phyloP scores from a whole-genome alignment of 768 basidiomycete species.

The Pluteus cervinus region DNA sequence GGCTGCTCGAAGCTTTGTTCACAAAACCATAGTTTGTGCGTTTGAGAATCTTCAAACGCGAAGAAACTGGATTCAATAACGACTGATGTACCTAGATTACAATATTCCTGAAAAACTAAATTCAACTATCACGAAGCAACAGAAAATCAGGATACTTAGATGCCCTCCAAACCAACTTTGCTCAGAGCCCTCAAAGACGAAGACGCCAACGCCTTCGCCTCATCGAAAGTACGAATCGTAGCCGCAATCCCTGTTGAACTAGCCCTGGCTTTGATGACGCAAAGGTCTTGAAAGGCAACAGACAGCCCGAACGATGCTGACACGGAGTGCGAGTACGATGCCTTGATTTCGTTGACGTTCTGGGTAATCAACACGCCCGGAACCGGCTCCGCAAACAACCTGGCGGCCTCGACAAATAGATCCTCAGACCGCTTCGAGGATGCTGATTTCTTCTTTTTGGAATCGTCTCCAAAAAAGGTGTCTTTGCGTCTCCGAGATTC shows the following conservation, averaged over 20 bases:
- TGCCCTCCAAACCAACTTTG: conserved; percentile 1
- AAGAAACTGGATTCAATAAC: too few relatives aligned
- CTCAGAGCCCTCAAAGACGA: conserved; percentile 21
- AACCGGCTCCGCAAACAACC: conserved; percentile 22
- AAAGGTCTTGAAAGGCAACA: conserved; percentile 49
- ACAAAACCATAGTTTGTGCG: too few relatives aligned
- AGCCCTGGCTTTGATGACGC: conserved; percentile 48
- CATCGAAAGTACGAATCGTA: conserved; percentile 29
- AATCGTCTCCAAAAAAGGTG: not conserved
- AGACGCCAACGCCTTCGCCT: conserved; percentile 27
- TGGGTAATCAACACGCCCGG: conserved; percentile 17
- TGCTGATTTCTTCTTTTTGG: conserved; percentile 7
- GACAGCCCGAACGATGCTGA: conserved; percentile 37
- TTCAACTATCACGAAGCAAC: not conserved
- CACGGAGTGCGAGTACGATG: conserved; percentile 47
- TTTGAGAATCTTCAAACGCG: too few relatives aligned
- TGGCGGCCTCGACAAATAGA: conserved; percentile 17
- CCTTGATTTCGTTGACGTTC: conserved; percentile 42
- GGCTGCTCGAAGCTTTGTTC: too few relatives aligned
- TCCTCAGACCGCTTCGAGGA: conserved; percentile 19
- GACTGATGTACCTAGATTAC: too few relatives aligned
- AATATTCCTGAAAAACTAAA: too few relatives aligned
- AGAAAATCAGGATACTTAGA: not conserved
- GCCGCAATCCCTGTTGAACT: conserved; percentile 27
- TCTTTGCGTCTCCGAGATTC: not conserved